Evolutionary conservation across 2,329 filamentous ascomycete genomes (phyloP).

Genomic region (Diaporthe australafricana): DNA sequence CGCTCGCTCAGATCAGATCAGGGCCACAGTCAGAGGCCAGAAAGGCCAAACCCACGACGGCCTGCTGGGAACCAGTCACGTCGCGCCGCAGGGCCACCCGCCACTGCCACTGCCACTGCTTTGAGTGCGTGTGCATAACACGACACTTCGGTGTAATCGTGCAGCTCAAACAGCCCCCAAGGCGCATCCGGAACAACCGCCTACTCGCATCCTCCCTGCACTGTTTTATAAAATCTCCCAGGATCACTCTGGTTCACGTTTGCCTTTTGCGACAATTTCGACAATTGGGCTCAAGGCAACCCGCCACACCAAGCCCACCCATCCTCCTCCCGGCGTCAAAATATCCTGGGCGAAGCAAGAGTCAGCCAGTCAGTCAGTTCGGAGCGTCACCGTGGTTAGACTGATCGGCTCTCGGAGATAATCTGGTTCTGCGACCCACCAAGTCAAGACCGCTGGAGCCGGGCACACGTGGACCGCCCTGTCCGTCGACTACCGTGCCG

Average conservation of each 20-base stretch:
- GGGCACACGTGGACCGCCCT: slow-evolving; percentile 21
- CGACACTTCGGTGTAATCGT: background rate
- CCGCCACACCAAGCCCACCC: background rate
- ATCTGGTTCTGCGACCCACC: slow-evolving; percentile 15
- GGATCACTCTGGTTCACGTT: background rate
- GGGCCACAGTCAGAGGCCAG: background rate
- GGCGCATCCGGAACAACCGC: slow-evolving; percentile 12
- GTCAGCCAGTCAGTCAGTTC: slow-evolving; percentile 1
- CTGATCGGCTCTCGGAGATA: slow-evolving; percentile 5
- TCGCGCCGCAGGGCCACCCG: slow-evolving; percentile 10
- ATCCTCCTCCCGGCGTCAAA: background rate
- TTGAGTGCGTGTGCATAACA: slow-evolving; percentile 3
- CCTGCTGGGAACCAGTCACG: background rate
- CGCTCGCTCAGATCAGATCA: background rate
- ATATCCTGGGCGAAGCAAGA: background rate
- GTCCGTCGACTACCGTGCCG: slow-evolving; percentile 19
- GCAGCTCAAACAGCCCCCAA: slow-evolving; percentile 26
- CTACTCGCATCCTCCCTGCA: slow-evolving; percentile 6
- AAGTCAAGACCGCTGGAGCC: slow-evolving; percentile 18
- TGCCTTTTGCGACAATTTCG: background rate
- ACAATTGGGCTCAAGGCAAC: background rate
- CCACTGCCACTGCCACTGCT: background rate
- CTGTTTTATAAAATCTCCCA: background rate
- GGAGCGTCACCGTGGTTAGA: background rate
- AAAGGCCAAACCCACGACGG: background rate